Conservation (phyloP, 2,329 filamentous ascomycete genomes). For the Exserohilum turcica region DNA sequence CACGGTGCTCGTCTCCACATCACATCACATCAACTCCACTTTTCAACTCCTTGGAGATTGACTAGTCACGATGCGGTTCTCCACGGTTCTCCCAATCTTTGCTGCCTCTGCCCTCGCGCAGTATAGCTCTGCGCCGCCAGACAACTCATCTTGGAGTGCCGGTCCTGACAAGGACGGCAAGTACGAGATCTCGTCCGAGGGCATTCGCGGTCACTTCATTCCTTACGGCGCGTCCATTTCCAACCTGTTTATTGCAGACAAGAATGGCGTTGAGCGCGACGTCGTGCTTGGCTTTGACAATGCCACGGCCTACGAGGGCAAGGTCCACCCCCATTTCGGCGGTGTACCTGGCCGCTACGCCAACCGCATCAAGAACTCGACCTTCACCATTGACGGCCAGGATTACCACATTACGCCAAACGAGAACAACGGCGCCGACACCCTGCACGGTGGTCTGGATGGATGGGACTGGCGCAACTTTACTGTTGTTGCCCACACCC, state of each 20-base stretch:
- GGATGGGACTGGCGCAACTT: constrained; percentile 81
- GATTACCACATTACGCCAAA: constrained; percentile 66
- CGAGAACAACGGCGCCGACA: constrained; percentile 60
- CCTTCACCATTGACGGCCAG: constrained; percentile 69
- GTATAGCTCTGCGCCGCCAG: constrained; percentile 21
- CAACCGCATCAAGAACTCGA: constrained; percentile 80
- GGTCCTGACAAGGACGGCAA: constrained; percentile 57
- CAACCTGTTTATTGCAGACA: constrained; percentile 72
- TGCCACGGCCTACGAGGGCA: constrained; percentile 69
- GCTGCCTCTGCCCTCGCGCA: constrained; percentile 36
- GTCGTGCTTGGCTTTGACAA: constrained; percentile 78
- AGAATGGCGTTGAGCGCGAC: constrained; percentile 70
- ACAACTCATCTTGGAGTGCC: constrained; percentile 24
- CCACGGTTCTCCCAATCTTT: constrained; percentile 29
- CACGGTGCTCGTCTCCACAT: constrained; percentile 17
- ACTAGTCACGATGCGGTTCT: constrained; percentile 35
- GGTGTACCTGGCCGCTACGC: constrained; percentile 77
- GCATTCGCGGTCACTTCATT: constrained; percentile 72
- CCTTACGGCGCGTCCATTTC: constrained; percentile 75
- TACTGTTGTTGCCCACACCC: constrained; percentile 71
- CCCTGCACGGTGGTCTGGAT: constrained; percentile 70
- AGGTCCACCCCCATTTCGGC: constrained; percentile 74
- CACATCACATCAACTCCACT: constrained; percentile 22
- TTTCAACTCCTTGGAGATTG: constrained; percentile 21
- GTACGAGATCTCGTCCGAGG: constrained; percentile 71